Evolutionary conservation across 129 eudicot genomes (phyloP), one percentile per base, ranked within the genome.

Genomic region (Lactuca sativa): DNA sequence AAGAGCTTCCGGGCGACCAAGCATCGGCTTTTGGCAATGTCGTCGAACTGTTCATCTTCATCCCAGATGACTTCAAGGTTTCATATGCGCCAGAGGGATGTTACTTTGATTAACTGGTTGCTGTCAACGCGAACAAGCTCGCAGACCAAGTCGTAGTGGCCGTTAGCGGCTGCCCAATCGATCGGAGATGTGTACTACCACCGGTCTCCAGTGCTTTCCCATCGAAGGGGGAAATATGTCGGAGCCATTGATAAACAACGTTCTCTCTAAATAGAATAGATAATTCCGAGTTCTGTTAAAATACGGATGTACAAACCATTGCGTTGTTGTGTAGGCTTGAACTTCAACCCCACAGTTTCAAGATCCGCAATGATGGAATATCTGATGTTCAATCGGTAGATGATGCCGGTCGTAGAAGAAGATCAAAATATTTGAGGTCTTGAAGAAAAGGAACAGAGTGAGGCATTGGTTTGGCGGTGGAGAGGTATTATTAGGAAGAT

Each of bases 161-260:
- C 98, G 71, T 92, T 92, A 9, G 98, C 98, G 4, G 98, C 96
- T 0, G 98, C 98, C 81, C 84, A 92, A 17, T 92, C 98, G 30
- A 92, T 85, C n/a, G 98, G 98, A 40, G 96, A 83, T 15, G 92
- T 96, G 31, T 82, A 92, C 98, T 96, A 92, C 98, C 98, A 92
- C 13, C 85, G 96, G 57, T 92, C 98, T 7, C 98, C 98, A 8
- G 98, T 92, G 80, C 98, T 89, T 75, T 89, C 96, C 98, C 98
- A 92, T 11, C 96, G 59, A 9, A 92, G 90, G 4, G 98, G 96
- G 53, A 92, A 92, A 77, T 89, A 79, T 25, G 82, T 76, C 5
- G 96, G 85, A 48, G 95, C 82, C 98, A 86, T 88, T 67, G 61
- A 63, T 32, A 18, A 67, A 41, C 12, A 1, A 9, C 1, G 5